A percentile compares a stretch with the other conserved stretches of the same genome.
Conservation (phyloP, 2,329 filamentous ascomycete species). For the Aspergillus vadensis region DNA sequence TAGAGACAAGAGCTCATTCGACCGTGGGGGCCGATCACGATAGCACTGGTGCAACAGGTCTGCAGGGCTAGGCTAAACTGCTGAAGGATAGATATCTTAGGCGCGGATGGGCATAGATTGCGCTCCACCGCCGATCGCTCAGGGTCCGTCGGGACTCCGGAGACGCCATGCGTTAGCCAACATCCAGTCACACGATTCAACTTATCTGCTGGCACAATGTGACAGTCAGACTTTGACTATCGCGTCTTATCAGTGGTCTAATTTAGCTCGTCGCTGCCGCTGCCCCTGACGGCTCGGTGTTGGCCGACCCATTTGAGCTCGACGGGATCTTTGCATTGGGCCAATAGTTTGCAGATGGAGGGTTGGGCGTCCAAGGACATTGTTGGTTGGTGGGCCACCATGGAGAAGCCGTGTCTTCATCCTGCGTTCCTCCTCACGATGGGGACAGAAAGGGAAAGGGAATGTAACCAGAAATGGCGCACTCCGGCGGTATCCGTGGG, state of each 20-base stretch:
- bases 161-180: background rate
- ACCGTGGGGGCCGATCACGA: background rate
- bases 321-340: too few species aligned
- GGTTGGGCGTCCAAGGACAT: too few species aligned
- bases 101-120: background rate
- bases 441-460: background rate
- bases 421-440: background rate
- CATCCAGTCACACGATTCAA: background rate
- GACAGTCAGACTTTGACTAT: conserved; percentile 10
- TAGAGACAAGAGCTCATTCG: background rate
- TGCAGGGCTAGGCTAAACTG: background rate
- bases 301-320: background rate
- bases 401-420: background rate
- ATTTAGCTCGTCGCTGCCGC: background rate
- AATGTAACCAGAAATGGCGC: background rate
- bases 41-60: background rate
- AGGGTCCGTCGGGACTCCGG: background rate
- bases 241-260: background rate
- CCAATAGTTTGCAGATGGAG: too few species aligned
- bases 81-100: background rate
- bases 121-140: background rate
- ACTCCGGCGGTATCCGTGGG: background rate
- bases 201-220: conserved; percentile 11
- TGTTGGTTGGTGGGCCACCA: background rate
- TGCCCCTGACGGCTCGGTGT: background rate